phyloP scores from a whole-genome alignment of 176 grass and related monocot species.

The Bromus sterilis region DNA sequence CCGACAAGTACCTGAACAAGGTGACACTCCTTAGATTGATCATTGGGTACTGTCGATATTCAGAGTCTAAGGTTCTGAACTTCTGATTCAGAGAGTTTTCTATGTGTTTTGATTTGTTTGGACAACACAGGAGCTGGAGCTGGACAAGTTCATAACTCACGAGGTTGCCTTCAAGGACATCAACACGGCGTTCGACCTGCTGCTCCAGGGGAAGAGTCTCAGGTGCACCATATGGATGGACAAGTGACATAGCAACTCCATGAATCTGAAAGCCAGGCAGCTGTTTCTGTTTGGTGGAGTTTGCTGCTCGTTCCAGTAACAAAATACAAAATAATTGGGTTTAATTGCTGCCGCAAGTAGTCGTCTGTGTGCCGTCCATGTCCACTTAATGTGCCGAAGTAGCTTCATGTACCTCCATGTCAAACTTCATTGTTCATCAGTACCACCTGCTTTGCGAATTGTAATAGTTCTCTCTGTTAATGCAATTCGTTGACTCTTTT shows the following conservation, averaged over 20 bases:
- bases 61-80: not conserved
- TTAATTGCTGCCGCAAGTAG: not conserved
- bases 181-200: conserved; percentile 81
- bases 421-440: not conserved
- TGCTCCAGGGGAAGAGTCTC: conserved; percentile 67
- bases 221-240: conserved; percentile 95
- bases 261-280: not conserved
- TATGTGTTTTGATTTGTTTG: not conserved
- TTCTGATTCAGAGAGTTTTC: not conserved
- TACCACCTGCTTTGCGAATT: not conserved
- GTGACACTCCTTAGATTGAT: not conserved
- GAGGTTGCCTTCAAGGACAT: conserved; percentile 64
- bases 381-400: not conserved
- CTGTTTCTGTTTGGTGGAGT: not conserved
- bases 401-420: not conserved
- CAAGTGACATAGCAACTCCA: conserved; percentile 26
- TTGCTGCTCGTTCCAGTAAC: not conserved
- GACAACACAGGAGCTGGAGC: conserved; percentile 50
- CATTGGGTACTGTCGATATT: not conserved
- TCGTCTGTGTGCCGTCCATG: not conserved
- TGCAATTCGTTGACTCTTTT: not conserved
- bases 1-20: conserved; percentile 67
- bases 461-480: not conserved
- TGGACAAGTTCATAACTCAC: conserved; percentile 87
- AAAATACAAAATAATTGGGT: conserved; percentile 12